These are phyloP conservation scores for Globisporangium carolinianum DNA, from an alignment of 352 stramenopile species.

Conservation along the genomic window DNA sequence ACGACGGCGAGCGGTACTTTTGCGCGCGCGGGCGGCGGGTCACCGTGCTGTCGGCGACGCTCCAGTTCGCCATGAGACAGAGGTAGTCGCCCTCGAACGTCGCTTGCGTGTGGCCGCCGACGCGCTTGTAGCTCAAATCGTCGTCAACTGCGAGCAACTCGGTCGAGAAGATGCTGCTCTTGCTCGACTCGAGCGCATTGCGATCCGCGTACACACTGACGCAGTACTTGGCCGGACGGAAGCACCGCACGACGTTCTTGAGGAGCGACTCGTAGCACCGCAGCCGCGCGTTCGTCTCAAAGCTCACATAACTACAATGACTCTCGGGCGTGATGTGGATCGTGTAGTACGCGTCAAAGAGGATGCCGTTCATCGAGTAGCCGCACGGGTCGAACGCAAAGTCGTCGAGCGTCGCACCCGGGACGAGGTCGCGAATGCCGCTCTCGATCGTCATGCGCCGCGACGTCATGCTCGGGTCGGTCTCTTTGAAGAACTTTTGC, in stretches of 20 bases:
- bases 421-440: constrained; percentile 94
- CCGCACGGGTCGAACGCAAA: constrained; percentile 98
- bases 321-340: constrained; percentile 98
- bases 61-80: constrained; percentile 79
- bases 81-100: constrained; percentile 84
- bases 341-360: constrained; percentile 97
- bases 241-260: constrained; percentile 97
- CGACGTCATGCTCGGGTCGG: constrained; percentile 58
- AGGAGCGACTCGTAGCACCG: constrained; percentile 88
- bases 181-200: constrained; percentile 55
- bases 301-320: constrained; percentile 95
- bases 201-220: constrained; percentile 96
- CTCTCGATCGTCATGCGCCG: constrained; percentile 91
- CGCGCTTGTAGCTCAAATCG: constrained; percentile 74
- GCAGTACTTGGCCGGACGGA: constrained; percentile 95
- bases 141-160: constrained; percentile 69
- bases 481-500: constrained; percentile 84
- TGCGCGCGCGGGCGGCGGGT: constrained; percentile 40
- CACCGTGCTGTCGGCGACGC: constrained; percentile 32
- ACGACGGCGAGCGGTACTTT: constrained; percentile 73
- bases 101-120: constrained; percentile 75
- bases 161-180: constrained; percentile 69
- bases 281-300: constrained; percentile 96
- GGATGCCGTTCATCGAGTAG: constrained; percentile 98
- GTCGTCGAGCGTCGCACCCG: constrained; percentile 93